Evolutionary conservation across 345 rosid genomes (phyloP).

Genomic region (Triadica sebifera): DNA sequence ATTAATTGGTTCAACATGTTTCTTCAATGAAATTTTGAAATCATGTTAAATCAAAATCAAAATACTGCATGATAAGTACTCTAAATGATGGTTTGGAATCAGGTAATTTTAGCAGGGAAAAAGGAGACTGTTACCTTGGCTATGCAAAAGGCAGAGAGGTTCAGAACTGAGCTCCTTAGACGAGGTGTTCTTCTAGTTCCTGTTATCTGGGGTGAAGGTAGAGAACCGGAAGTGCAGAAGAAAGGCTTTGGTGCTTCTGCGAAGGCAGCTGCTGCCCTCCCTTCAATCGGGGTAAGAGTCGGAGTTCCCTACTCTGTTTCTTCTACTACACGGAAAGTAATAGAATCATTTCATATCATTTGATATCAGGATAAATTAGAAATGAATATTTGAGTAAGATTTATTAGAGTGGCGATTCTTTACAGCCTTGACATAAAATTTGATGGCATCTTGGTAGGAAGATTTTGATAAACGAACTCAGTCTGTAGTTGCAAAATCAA

Average conservation of each 20-base stretch:
- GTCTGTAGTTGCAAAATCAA: slow-evolving; percentile 74
- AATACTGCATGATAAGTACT: neutral
- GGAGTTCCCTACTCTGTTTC: slow-evolving; percentile 2
- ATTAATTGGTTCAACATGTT: slow-evolving; percentile 1
- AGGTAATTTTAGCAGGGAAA: slow-evolving; percentile 90
- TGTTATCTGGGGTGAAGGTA: slow-evolving; percentile 74
- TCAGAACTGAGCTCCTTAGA: slow-evolving; percentile 82
- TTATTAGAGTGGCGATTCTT: neutral
- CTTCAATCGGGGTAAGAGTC: slow-evolving; percentile 75
- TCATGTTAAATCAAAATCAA: slow-evolving; percentile 4
- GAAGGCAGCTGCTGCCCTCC: slow-evolving; percentile 64
- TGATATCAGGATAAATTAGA: too few species aligned
- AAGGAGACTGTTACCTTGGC: slow-evolving; percentile 68
- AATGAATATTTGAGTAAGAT: neutral
- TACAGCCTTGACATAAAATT: slow-evolving; percentile 19
- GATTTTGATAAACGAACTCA: slow-evolving; percentile 82
- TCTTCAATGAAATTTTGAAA: neutral
- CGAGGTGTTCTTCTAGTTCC: slow-evolving; percentile 92
- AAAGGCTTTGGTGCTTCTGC: slow-evolving; percentile 75
- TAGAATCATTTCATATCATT: neutral
- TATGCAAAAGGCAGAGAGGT: slow-evolving; percentile 76
- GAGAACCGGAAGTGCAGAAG: slow-evolving; percentile 51
- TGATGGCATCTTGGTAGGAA: slow-evolving; percentile 50
- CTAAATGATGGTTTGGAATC: slow-evolving; percentile 24
- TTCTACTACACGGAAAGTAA: neutral